Evolutionary conservation across 2,329 filamentous ascomycete genomes (phyloP), one percentile per base, ranked within the genome.

Genomic region (Ilyonectria mors-panacis): DNA sequence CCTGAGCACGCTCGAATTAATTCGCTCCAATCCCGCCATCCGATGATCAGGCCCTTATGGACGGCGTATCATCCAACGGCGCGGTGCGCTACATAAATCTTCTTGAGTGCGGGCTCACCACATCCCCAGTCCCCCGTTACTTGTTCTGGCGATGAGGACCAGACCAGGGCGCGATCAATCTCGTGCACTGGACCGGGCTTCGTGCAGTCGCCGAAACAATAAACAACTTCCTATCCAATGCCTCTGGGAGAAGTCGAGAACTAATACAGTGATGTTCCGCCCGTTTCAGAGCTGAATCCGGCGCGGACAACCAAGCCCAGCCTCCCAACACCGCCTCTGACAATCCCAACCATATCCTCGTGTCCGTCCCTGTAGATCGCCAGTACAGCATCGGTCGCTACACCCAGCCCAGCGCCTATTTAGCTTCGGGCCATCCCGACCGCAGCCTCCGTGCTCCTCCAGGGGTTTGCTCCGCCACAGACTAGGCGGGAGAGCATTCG

Each of bases 321-420:
- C 39, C 55, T 17, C 9, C 39, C 44, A 53, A 35, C 26, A 10
- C 60, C 23, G n/a, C 59, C 26, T 39, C 44, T 50, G 51, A 53
- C 33, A 35, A 39, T 26, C 28, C 35, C 28, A 21, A 21, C 30
- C 58, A 33, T 33, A 19, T 54, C 50, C 28, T 39, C 26, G 2
- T 65, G 33, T 42, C 53, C 3, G 61, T 65, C 26, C 61, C 61
- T 17, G 51, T 58, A 48, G 64, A 66, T 42, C 53, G 9, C 19
- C 39, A 45, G 28, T 70, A 71, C 30, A 56, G 19, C 21, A 39
- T 71, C 21, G 44, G 37, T 23, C 69, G 69, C 17, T 70, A 68
- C 60, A n/a, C 59, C 3, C 33, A 45, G n/a, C 65, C 30, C 19
- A 13, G 21, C 21, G 48, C 56, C 17, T 23, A 56, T 26, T 30